A percentile compares a stretch with the other conserved stretches of the same genome.
These are phyloP conservation scores for Pseudogymnoascus sp. DNA, from an alignment of 2,329 filamentous ascomycete genomes.

Conservation along the genomic window DNA sequence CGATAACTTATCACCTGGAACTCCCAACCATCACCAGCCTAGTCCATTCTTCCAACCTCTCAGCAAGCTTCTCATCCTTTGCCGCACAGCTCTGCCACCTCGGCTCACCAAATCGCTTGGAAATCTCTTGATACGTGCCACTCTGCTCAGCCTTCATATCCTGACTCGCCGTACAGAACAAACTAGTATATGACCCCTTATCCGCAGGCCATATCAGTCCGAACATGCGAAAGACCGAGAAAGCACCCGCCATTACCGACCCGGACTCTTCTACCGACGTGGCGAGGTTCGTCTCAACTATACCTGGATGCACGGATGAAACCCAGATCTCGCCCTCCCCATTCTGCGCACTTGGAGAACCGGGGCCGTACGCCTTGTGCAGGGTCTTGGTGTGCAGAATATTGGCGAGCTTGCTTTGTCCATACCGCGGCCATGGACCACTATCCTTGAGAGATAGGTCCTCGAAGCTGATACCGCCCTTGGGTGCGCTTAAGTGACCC, in stretches of 20 bases:
- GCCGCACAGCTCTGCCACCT: conserved; percentile 28
- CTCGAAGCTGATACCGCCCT: conserved; percentile 18
- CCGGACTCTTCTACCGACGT: conserved; percentile 13
- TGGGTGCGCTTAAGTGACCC: conserved; percentile 18
- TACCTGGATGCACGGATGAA: conserved; percentile 27
- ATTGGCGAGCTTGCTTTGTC: conserved; percentile 40
- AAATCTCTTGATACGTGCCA: conserved; percentile 29
- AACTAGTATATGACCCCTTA: conserved; percentile 29
- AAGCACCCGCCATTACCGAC: conserved; percentile 12
- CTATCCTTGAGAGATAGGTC: conserved; percentile 25
- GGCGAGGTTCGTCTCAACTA: conserved; percentile 21
- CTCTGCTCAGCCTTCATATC: conserved; percentile 32
- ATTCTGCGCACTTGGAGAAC: conserved; percentile 20
- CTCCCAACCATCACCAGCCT: conserved; percentile 22
- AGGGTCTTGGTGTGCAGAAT: conserved; percentile 34
- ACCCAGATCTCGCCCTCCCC: conserved; percentile 32
- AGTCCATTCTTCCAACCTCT: conserved; percentile 30
- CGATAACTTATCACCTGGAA: conserved; percentile 11
- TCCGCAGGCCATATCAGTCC: conserved; percentile 24
- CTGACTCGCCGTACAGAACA: conserved; percentile 31
- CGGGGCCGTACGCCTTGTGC: conserved; percentile 28
- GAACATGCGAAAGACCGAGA: conserved; percentile 17
- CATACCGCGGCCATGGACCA: conserved; percentile 33
- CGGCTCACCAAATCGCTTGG: conserved; percentile 25
- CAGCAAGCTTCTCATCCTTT: conserved; percentile 28